phyloP scores from a whole-genome alignment of 345 rosid species.

The Citrus reticulata region DNA sequence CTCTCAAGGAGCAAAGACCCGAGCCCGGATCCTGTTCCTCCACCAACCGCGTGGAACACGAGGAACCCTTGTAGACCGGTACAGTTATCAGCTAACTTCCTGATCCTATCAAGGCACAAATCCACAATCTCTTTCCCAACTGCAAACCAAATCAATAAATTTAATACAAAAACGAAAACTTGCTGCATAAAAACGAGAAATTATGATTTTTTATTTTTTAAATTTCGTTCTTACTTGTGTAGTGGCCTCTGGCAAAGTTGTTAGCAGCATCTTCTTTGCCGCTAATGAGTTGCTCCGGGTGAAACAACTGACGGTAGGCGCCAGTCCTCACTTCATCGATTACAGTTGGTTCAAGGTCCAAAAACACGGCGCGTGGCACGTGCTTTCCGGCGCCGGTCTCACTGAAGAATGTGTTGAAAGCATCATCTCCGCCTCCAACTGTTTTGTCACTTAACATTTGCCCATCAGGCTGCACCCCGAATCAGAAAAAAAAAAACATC shows the following conservation, averaged over 20 bases:
- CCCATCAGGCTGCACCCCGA: slow-evolving; percentile 22
- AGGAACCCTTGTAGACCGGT: slow-evolving; percentile 46
- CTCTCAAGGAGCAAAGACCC: slow-evolving; percentile 40
- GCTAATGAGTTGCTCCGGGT: slow-evolving; percentile 16
- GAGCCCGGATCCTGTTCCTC: slow-evolving; percentile 43
- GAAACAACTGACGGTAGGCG: slow-evolving; percentile 6
- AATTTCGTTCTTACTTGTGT: slow-evolving; percentile 7
- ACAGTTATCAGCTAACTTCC: slow-evolving; percentile 44
- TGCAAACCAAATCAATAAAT: slow-evolving; percentile 2
- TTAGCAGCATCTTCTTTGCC: slow-evolving; percentile 27
- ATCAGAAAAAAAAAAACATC: neutral
- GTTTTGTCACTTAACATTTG: slow-evolving; percentile 20
- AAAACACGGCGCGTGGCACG: slow-evolving; percentile 21
- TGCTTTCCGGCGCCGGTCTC: slow-evolving; percentile 25
- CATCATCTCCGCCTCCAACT: slow-evolving; percentile 21
- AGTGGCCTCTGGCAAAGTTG: slow-evolving; percentile 25
- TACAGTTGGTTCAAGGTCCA: slow-evolving; percentile 24
- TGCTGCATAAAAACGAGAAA: neutral
- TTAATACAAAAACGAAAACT: neutral
- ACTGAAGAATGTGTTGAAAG: slow-evolving; percentile 19
- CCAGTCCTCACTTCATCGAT: slow-evolving; percentile 15
- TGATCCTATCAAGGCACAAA: slow-evolving; percentile 38
- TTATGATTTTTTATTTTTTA: neutral
- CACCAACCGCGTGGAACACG: slow-evolving; percentile 42
- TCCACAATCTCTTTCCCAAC: slow-evolving; percentile 46